Evolutionary conservation across 2,329 filamentous ascomycete genomes (phyloP), one percentile per base, ranked within the genome.

Genomic region (Hypocreales sp.): DNA sequence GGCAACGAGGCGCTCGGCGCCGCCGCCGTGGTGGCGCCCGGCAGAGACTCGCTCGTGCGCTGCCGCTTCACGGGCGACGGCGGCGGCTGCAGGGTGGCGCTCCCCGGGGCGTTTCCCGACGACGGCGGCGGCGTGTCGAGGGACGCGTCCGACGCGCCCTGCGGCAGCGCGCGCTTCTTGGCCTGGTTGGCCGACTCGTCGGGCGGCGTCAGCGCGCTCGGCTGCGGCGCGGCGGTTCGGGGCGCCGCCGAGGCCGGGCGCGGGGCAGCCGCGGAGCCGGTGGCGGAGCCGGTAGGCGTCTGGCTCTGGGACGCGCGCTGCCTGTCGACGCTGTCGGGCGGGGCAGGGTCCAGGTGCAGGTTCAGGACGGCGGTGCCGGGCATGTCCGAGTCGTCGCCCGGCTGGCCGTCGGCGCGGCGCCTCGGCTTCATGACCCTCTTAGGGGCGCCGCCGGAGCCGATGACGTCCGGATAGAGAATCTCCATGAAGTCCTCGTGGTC

Each of bases 401-500:
- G 47, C 22, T 60, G 47, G 7, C 51, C 55, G 20, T 69, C 64
- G 13, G 55, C 51, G 16, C 60, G 58, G 35, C 65, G 51, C 31
- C 64, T 52, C 8, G 64, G 60, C 41, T 65, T 68, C 49, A 67
- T 69, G 36, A 71, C 57, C 17, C 67, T 60, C 42, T 71, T 71
- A 1, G 67, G 67, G 1, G 66, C 66, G 28, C 67, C 67, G 14
- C 66, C 64, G 2, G 67, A 70, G 8, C 67, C 67, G 23, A 72
- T 55, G 7, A 72, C 67, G 30, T 72, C 67, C 17, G 66, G 65
- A 32, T 71, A 72, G 8, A 72, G 49, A 14, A 71, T 57, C 41
- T 72, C 66, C 61, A 71, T 68, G 42, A 56, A 72, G 20, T 69
- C 60, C 41, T 72, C 66, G 39, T 72, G 64, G 14, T 72, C 67